These are phyloP conservation scores for Apiosordaria backusii DNA, from an alignment of 495 filamentous ascomycete species.

Conservation along the genomic window DNA sequence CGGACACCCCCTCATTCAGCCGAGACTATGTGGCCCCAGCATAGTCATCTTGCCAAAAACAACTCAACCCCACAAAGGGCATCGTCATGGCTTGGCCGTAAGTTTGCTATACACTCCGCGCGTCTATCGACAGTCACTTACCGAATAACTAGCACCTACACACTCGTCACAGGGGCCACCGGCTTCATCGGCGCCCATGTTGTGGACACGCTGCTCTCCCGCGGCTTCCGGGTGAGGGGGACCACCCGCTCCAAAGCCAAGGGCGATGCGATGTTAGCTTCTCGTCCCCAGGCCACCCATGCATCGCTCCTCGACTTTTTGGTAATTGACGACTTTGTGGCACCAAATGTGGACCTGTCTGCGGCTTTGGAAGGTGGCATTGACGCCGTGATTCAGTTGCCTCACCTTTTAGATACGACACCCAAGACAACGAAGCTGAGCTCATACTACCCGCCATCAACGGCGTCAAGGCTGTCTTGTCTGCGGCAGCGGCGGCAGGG, in stretches of 20 bases:
- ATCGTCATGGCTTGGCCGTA: neutral
- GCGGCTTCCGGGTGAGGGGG: constrained; percentile 48
- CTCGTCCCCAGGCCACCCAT: constrained; percentile 27
- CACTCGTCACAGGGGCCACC: constrained; percentile 53
- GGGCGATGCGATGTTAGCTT: constrained; percentile 26
- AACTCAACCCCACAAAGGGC: too few relatives aligned
- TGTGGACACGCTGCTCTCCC: constrained; percentile 42
- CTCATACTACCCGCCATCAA: constrained; percentile 64
- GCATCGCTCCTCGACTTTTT: constrained; percentile 35
- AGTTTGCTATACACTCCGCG: neutral
- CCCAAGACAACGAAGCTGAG: constrained; percentile 38
- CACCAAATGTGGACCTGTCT: constrained; percentile 16
- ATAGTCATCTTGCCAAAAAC: too few relatives aligned
- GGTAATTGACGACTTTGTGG: constrained; percentile 37
- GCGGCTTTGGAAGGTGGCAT: constrained; percentile 39
- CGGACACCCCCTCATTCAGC: too few relatives aligned
- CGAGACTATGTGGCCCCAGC: too few relatives aligned
- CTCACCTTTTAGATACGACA: constrained; percentile 36
- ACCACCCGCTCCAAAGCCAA: constrained; percentile 43
- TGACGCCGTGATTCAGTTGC: constrained; percentile 43
- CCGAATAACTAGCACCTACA: neutral
- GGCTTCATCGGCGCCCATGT: constrained; percentile 55
- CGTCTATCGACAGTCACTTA: neutral
- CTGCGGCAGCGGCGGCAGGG: constrained; percentile 47
- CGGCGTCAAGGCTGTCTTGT: constrained; percentile 65